Evolutionary conservation across 495 filamentous ascomycete species (phyloP), one percentile per base, ranked within the genome.

Genomic region (Copromyces sp.): DNA sequence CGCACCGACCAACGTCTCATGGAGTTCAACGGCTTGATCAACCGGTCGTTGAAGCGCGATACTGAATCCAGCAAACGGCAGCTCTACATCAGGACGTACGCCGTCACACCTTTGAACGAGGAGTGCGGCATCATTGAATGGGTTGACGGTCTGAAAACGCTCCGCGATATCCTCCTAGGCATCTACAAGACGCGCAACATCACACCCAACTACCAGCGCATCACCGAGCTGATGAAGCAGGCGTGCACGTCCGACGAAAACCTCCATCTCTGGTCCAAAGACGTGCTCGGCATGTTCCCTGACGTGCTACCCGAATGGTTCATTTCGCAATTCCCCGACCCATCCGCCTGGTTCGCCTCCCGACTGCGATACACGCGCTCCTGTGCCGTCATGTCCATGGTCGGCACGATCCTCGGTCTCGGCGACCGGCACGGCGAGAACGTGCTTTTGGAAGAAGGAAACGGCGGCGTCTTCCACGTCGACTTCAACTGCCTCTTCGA

Each of bases 401-500:
- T 97, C 32, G 95, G 95, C 70, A 94, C 97, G 38, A 93, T 98
- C 73, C 87, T 99, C 14, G 95, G 94, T 17, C 88, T 99, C 4
- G 95, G 95, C 44, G 95, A 99, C 79, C 93, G 95, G n/a, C 95
- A 99, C 81, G 94, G 94, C 71, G 95, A 98, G 82, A 99, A 99
- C 80, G 93, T 99, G 69, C 87, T 97, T 41, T 92, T 98, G 68
- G 94, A 98, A 80, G 93, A 97, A 86, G 90, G 91, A 42, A 96
- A 94, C 74, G 95, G 96, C 65, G 96, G 97, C 71, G 90, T 96
- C 35, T 90, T 98, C 77, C 95, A 99, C 82, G 95, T 99, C 69
- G 95, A 99, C 83, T 99, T 99, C 87, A 99, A 99, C 82, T 99
- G 95, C 82, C 91, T 99, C 29, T 99, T 99, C 81, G 96, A 99